Conservation (phyloP, 768 basidiomycete species). For the Trametes meyenii region DNA sequence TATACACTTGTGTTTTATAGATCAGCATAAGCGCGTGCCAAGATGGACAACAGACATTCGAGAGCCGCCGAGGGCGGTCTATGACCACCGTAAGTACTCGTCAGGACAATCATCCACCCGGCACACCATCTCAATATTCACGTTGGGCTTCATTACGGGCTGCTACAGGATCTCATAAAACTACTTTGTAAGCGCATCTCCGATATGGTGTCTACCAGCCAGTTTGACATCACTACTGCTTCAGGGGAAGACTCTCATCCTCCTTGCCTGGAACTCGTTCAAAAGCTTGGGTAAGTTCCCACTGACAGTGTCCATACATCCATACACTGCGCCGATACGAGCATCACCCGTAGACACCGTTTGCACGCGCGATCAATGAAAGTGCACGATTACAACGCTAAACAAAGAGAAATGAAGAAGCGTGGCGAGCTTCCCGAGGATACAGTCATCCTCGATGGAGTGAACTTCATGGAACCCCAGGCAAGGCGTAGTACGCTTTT, state of each 20-base stretch:
- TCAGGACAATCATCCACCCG: too few species aligned
- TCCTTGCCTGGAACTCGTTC: slow-evolving; percentile 1
- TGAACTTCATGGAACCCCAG: slow-evolving; percentile 10
- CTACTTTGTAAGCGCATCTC: neutral
- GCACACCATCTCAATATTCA: too few species aligned
- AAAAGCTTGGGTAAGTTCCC: neutral
- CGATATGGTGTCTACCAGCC: too few species aligned
- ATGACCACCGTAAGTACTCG: slow-evolving; percentile 21
- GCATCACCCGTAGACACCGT: neutral
- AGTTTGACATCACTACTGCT: neutral
- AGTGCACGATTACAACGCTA: neutral
- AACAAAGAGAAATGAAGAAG: neutral
- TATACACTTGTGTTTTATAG: neutral
- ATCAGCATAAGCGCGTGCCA: slow-evolving; percentile 24
- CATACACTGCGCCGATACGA: neutral
- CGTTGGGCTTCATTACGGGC: too few species aligned
- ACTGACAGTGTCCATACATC: neutral
- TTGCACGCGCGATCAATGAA: neutral
- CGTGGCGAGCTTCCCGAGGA: neutral
- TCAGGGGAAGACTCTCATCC: slow-evolving; percentile 12
- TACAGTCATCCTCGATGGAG: slow-evolving; percentile 7
- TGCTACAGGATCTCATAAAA: neutral
- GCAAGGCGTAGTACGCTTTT: neutral
- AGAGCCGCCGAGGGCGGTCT: slow-evolving; percentile 14
- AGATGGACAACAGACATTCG: slow-evolving; percentile 27